Percentiles rank a stretch among this genome's conserved stretches.
Evolutionary conservation across 441 rosid species (phyloP).

Genomic region (Breynia disticha): DNA sequence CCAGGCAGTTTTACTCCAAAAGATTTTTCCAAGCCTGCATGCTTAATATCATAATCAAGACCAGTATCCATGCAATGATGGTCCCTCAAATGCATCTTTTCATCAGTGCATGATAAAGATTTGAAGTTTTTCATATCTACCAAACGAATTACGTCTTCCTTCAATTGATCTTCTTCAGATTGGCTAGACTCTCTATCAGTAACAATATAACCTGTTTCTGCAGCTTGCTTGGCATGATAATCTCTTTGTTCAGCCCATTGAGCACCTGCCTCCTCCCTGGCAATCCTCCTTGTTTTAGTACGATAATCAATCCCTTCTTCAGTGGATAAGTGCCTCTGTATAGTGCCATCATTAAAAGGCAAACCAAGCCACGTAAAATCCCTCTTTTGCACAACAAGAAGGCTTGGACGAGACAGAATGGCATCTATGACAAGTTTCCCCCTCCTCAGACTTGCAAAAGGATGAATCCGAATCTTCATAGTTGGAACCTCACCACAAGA

Average conservation of each 20-base stretch:
- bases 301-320: slow-evolving; percentile 98
- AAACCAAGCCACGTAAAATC: slow-evolving; percentile 94
- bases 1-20: slow-evolving; percentile 90
- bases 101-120: slow-evolving; percentile 61
- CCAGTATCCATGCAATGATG: slow-evolving; percentile 81
- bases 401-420: slow-evolving; percentile 59
- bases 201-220: slow-evolving; percentile 68
- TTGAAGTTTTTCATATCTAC: slow-evolving; percentile 31
- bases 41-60: slow-evolving; percentile 73
- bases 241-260: slow-evolving; percentile 62
- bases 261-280: slow-evolving; percentile 69
- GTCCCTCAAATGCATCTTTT: slow-evolving; percentile 72
- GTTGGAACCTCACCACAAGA: slow-evolving; percentile 88
- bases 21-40: slow-evolving; percentile 89
- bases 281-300: slow-evolving; percentile 70
- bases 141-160: slow-evolving; percentile 29
- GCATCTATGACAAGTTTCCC: slow-evolving; percentile 95
- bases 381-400: slow-evolving; percentile 74
- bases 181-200: slow-evolving; percentile 35
- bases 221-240: slow-evolving; percentile 64
- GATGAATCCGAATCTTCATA: slow-evolving; percentile 68
- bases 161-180: slow-evolving; percentile 31
- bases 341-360: slow-evolving; percentile 53
- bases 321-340: slow-evolving; percentile 53
- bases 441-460: slow-evolving; percentile 87